A percentile compares a stretch with the other conserved stretches of the same genome.
These are phyloP conservation scores for Chlamydomonas sphaeroides DNA, from an alignment of 139 green algal genomes.

Conservation along the genomic window DNA sequence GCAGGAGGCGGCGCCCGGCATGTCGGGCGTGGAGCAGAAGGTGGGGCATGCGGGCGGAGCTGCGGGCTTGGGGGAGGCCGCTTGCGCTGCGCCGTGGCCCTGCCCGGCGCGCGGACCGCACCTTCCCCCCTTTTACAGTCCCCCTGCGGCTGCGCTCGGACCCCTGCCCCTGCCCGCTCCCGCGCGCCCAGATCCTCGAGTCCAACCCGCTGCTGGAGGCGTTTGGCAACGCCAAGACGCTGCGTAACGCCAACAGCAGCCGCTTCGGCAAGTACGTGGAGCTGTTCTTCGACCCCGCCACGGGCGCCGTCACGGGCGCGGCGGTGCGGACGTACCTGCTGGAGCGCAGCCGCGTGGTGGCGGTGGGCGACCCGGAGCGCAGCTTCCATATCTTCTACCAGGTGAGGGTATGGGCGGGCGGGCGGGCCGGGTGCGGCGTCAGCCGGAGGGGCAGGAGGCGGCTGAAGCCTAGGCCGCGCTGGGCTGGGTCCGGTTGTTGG, in stretches of 20 bases:
- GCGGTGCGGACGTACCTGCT: conserved; percentile 96
- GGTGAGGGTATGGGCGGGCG: too few species aligned
- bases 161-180: neutral
- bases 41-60: too few species aligned
- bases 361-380: conserved; percentile 90
- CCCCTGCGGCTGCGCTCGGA: too few species aligned
- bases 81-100: too few species aligned
- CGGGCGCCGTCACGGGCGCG: conserved; percentile 81
- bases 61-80: too few species aligned
- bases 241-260: conserved; percentile 65
- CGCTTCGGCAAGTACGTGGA: conserved; percentile 93
- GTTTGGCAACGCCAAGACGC: conserved; percentile 99
- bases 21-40: conserved; percentile 39
- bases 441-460: too few species aligned
- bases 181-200: conserved; percentile 81
- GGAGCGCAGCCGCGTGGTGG: conserved; percentile 92
- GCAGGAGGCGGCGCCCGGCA: neutral
- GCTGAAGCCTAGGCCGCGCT: too few species aligned
- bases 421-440: too few species aligned
- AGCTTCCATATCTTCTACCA: conserved; percentile 99
- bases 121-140: too few species aligned
- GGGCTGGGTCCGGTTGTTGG: too few species aligned
- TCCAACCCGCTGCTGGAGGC: conserved; percentile 97
- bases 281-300: conserved; percentile 87
- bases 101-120: too few species aligned